Base-by-base conservation (phyloP, 2,329 filamentous ascomycete genomes). In the Lachnellula arida region DNA sequence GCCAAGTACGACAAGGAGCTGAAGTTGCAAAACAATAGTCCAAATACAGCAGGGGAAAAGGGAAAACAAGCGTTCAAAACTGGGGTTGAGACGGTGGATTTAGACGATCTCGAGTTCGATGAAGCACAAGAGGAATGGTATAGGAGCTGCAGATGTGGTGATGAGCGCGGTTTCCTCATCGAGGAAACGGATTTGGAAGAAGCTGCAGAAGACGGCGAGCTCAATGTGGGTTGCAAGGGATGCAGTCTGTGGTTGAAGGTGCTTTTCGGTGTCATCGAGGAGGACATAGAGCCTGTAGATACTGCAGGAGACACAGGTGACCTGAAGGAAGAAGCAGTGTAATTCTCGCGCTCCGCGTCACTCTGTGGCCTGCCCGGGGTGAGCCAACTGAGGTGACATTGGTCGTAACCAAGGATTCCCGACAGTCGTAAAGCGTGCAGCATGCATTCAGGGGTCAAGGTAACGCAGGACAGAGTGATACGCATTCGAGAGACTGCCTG, bases 211-310 rank as follows among this genome's bases (percentile, higher is more conserved):
- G 75, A 80, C 59, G 80, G 84, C 8, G 81, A 85, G 66, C 69
- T 87, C 47, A 75, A 86, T 68, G 83, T 88, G 42, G 84, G 81
- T 11, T 88, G 85, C 65, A 75, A 76, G 54, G 84, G 86, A 63
- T 88, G 85, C 62, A 87, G 84, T 66, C 72, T 88, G 46, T 87
- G 83, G 83, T 68, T 87, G 51, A 78, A 79, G 54, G 82, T 88
- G 39, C 76, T 84, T 50, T 88, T 87, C 73, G 81, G 80, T 8
- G 75, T 84, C 14, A 70, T 82, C 28, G 78, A 74, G 49, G 67
- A 66, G 53, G 56, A 47, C 8, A 23, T 43, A 19, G 4, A 53
- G 55, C 46, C 37, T 49, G 56, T 7, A 58, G 58, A 22, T 55
- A 54, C 14, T 19, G 39, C 22, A 42, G n/a, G 22, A 43, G 15